These are phyloP conservation scores for Leccinum cinnamomeum DNA, from an alignment of 1,284 basidiomycete species.

Conservation along the genomic window DNA sequence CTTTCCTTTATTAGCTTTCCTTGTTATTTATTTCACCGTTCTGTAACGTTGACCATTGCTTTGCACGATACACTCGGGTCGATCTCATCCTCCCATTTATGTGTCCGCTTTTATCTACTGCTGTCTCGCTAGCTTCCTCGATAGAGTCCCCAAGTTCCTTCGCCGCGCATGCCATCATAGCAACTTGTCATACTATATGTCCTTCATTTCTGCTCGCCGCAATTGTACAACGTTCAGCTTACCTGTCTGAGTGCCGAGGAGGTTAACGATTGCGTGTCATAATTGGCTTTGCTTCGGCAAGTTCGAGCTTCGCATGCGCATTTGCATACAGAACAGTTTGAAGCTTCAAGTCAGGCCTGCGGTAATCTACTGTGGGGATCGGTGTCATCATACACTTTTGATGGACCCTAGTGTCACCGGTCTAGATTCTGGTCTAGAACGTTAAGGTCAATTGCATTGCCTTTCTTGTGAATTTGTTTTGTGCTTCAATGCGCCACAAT, in stretches of 20 bases:
- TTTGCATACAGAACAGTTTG: no score
- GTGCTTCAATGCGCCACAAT: background rate
- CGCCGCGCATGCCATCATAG: background rate
- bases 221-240: background rate
- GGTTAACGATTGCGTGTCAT: no score
- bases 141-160: background rate
- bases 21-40: constrained; percentile 1
- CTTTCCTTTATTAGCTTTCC: background rate
- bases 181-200: background rate
- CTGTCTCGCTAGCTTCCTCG: constrained; percentile 2
- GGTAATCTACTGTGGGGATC: no score
- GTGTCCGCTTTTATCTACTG: background rate
- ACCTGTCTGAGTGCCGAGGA: no score
- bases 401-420: no score
- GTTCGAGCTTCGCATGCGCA: no score
- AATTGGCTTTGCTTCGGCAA: no score
- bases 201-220: constrained; percentile 1
- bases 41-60: background rate
- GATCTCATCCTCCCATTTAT: background rate
- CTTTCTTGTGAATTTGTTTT: background rate
- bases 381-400: no score
- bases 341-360: no score
- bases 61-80: constrained; percentile 8
- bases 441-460: background rate
- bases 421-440: no score